These are phyloP conservation scores for Zangia roseola DNA, from an alignment of 768 basidiomycete genomes.

Conservation along the genomic window DNA sequence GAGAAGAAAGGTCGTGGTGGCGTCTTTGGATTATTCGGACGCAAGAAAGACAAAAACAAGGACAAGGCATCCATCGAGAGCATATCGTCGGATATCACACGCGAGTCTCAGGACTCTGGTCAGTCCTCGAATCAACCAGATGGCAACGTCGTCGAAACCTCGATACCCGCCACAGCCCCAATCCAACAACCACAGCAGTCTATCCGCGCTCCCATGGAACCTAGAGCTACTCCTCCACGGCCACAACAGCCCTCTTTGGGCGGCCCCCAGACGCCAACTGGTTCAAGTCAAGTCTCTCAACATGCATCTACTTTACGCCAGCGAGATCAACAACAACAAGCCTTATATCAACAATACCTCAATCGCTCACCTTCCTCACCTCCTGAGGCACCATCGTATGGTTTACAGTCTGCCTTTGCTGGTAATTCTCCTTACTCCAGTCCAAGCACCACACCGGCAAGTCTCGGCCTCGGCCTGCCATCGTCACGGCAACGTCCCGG, in stretches of 20 bases:
- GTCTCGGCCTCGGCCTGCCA: conserved; percentile 47
- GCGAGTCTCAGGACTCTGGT: conserved; percentile 64
- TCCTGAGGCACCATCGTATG: conserved; percentile 73
- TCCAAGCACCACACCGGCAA: conserved; percentile 40
- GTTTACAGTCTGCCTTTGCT: conserved; percentile 70
- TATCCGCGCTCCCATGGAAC: conserved; percentile 19
- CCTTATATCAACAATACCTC: conserved; percentile 86
- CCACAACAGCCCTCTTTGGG: conserved; percentile 21
- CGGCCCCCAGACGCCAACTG: conserved; percentile 30
- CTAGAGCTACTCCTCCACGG: conserved; percentile 17
- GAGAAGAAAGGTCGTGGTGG: conserved; percentile 68
- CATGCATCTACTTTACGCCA: conserved; percentile 72
- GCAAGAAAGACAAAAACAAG: conserved; percentile 75
- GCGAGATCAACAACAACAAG: conserved; percentile 86
- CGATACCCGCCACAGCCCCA: conserved; percentile 54
- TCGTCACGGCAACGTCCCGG: conserved; percentile 67
- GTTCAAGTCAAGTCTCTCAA: conserved; percentile 49
- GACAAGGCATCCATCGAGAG: conserved; percentile 54
- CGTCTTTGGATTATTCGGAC: conserved; percentile 75
- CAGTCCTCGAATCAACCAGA: conserved; percentile 47
- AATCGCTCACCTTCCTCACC: conserved; percentile 80
- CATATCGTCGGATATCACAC: conserved; percentile 47
- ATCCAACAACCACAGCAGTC: conserved; percentile 59
- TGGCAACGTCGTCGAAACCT: conserved; percentile 22
- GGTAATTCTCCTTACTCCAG: conserved; percentile 41